Percentiles rank a stretch among this genome's conserved stretches.
These are phyloP conservation scores for Prunus dulcis DNA, from an alignment of 306 rosid genomes.

Conservation along the genomic window DNA sequence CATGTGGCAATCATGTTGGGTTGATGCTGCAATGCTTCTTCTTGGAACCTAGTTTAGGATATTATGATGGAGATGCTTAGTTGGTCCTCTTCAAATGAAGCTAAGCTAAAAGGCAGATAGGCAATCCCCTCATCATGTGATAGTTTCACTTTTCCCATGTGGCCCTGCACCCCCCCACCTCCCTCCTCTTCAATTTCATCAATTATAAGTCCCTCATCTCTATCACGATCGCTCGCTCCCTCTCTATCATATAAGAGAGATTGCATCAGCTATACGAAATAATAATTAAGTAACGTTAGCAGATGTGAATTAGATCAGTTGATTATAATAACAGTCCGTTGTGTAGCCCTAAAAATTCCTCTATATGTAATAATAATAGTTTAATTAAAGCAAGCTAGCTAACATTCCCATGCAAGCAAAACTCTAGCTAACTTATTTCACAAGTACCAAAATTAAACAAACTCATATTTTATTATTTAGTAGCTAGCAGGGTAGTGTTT, in stretches of 20 bases:
- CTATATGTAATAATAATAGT: background rate
- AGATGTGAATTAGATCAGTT: too few relatives aligned
- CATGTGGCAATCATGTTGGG: slow-evolving; percentile 33
- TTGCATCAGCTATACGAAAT: background rate
- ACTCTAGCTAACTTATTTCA: background rate
- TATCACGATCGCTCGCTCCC: slow-evolving; percentile 16
- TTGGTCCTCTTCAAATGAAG: slow-evolving; percentile 38
- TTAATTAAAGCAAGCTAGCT: background rate
- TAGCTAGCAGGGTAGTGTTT: background rate
- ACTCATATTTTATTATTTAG: background rate
- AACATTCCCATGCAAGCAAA: slow-evolving; percentile 18
- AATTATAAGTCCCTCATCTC: slow-evolving; percentile 18
- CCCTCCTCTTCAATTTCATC: slow-evolving; percentile 20
- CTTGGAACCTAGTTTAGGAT: slow-evolving; percentile 38
- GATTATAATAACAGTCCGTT: accelerated
- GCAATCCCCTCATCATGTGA: slow-evolving; percentile 40
- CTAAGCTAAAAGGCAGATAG: slow-evolving; percentile 10
- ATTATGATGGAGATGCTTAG: slow-evolving; percentile 37
- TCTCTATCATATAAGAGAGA: background rate
- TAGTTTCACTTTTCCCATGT: slow-evolving; percentile 62
- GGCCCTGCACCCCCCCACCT: slow-evolving; percentile 37
- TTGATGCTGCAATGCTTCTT: slow-evolving; percentile 22
- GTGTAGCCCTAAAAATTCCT: background rate
- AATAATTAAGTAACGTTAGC: background rate
- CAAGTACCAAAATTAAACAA: background rate